phyloP scores from a whole-genome alignment of 148 eudicot species.

The Vaccinium myrtillus region DNA sequence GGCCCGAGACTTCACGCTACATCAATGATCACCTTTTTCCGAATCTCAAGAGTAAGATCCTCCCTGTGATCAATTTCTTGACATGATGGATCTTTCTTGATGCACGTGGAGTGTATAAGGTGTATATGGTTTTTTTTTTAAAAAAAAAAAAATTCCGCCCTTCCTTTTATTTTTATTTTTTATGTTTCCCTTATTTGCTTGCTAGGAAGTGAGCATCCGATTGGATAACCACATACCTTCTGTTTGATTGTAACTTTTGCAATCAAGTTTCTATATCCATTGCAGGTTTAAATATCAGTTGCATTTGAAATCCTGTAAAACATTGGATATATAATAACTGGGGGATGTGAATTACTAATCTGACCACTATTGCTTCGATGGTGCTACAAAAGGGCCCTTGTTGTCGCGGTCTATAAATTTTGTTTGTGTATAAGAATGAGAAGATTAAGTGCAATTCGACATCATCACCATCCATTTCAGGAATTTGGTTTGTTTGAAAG shows the following conservation, averaged over 20 bases:
- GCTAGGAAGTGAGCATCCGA: not conserved
- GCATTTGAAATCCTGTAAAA: not conserved
- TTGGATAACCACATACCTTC: not conserved
- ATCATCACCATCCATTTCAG: not conserved
- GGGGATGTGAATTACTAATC: not conserved
- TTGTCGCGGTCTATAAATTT: not conserved
- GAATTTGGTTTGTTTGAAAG: not conserved
- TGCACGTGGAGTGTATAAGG: not conserved
- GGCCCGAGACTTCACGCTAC: slow-evolving; percentile 77
- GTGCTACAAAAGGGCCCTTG: not conserved
- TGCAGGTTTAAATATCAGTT: not conserved
- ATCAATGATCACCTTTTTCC: slow-evolving; percentile 72
- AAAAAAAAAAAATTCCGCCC: not conserved
- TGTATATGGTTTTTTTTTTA: not conserved
- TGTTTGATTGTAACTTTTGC: not conserved
- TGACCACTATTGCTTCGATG: not conserved
- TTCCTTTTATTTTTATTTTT: not conserved
- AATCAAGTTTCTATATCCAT: not conserved
- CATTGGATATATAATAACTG: not conserved
- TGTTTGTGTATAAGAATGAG: too few relatives aligned
- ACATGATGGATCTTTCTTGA: not conserved
- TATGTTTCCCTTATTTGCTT: not conserved
- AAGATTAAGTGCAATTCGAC: not conserved
- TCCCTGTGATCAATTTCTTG: not conserved
- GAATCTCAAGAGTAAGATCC: slow-evolving; percentile 71